Evolutionary conservation across 148 eudicot genomes (phyloP).

Genomic region (Selenicereus undatus): DNA sequence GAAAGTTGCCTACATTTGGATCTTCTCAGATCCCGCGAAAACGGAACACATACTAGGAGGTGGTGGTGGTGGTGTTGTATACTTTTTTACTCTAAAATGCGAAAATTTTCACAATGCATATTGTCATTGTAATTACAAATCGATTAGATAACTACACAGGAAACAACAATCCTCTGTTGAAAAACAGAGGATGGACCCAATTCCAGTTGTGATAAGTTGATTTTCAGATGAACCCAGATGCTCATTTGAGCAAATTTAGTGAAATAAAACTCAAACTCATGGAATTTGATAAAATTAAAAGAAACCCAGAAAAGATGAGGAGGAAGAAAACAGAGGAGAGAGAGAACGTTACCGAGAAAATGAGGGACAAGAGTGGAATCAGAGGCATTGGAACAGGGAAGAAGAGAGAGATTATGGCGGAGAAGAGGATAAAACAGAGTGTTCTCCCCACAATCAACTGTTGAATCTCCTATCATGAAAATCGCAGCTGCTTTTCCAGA

Average conservation of each 20-base stretch:
- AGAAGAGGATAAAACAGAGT: conserved; percentile 47
- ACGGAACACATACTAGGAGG: too few species aligned
- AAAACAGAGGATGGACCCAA: neutral
- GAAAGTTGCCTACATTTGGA: too few species aligned
- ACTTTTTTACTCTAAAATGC: too few species aligned
- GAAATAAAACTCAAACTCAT: too few species aligned
- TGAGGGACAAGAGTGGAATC: conserved; percentile 46
- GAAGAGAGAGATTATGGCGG: conserved; percentile 34
- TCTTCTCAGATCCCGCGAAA: too few species aligned
- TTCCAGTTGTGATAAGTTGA: neutral
- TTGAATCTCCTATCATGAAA: conserved; percentile 55
- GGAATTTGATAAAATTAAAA: too few species aligned
- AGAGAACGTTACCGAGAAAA: conserved; percentile 43
- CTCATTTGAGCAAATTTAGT: neutral
- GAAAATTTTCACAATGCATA: too few species aligned
- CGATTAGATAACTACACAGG: too few species aligned
- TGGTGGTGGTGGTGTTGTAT: too few species aligned
- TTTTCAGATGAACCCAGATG: neutral
- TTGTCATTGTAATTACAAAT: too few species aligned
- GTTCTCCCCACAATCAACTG: conserved; percentile 73
- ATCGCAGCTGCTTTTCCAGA: conserved; percentile 25
- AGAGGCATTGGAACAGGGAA: conserved; percentile 49
- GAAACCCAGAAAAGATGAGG: neutral
- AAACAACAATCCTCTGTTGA: too few species aligned
- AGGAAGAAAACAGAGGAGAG: conserved; percentile 17